Conservation (phyloP, 2,329 filamentous ascomycete species). For the Calonectria hongkongensis region DNA sequence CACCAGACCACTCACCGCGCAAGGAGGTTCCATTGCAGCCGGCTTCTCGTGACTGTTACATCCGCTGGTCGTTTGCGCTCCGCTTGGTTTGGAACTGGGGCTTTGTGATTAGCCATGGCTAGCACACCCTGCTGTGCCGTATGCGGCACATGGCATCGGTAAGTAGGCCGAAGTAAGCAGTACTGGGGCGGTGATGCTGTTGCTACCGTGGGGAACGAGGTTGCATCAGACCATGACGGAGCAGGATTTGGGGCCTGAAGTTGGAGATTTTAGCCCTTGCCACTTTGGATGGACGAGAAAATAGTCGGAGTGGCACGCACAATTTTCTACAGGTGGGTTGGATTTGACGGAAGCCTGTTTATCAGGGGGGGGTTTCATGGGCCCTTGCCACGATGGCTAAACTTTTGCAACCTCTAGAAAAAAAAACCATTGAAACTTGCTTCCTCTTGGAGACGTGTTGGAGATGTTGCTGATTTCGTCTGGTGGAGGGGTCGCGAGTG, state of each 20-base stretch:
- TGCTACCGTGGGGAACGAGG: conserved; percentile 3
- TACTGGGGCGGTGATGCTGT: conserved; percentile 7
- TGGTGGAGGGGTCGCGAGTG: conserved; percentile 12
- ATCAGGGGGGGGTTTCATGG: neutral
- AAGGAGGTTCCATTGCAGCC: conserved; percentile 14
- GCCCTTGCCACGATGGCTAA: neutral
- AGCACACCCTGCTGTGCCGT: conserved; percentile 11
- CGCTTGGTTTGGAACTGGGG: conserved; percentile 11
- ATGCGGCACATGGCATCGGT: conserved; percentile 39
- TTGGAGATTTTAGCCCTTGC: neutral
- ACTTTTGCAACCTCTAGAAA: neutral
- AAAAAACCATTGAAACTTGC: neutral
- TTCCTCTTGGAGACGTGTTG: neutral
- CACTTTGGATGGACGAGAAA: conserved; percentile 1
- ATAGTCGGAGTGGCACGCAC: neutral
- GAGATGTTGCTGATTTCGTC: neutral
- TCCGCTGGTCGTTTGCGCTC: conserved; percentile 17
- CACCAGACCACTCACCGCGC: conserved; percentile 9
- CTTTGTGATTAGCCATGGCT: conserved; percentile 20
- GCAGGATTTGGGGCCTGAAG: conserved; percentile 13
- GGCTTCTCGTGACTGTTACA: conserved; percentile 18
- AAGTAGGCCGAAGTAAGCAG: conserved; percentile 28
- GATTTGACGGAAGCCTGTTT: neutral
- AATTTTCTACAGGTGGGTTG: neutral
- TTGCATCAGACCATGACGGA: conserved; percentile 10